A percentile compares a stretch with the other conserved stretches of the same genome.
Conservation (phyloP, 805 yeast species). For the Suhomyces canberraensis region DNA sequence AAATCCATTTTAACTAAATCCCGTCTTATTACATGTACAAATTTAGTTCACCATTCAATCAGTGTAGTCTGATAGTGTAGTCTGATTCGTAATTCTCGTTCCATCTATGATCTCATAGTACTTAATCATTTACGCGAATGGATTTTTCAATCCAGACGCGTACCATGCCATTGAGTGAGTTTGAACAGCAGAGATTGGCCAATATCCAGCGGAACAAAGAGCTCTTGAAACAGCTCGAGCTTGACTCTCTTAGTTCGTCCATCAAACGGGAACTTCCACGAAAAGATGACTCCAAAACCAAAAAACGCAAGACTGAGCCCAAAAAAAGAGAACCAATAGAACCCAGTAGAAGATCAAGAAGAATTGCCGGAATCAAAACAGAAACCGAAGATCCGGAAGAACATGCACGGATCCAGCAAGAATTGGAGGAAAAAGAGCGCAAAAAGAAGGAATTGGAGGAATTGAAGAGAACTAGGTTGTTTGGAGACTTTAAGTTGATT, state of each 20-base stretch:
- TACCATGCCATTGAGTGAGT: slow-evolving; percentile 45
- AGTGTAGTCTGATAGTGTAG: no score
- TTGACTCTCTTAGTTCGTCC: slow-evolving; percentile 55
- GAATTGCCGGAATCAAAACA: slow-evolving; percentile 67
- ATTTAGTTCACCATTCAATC: no score
- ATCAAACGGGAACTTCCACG: slow-evolving; percentile 47
- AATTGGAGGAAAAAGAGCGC: slow-evolving; percentile 30
- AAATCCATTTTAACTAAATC: no score
- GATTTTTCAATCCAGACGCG: no score
- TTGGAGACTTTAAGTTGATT: slow-evolving; percentile 61
- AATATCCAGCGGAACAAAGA: slow-evolving; percentile 83
- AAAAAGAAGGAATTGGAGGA: slow-evolving; percentile 43
- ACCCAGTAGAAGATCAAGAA: slow-evolving; percentile 73
- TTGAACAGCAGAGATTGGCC: slow-evolving; percentile 68
- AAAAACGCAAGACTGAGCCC: slow-evolving; percentile 18
- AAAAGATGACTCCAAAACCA: slow-evolving; percentile 14
- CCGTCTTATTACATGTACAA: no score
- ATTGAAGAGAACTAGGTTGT: slow-evolving; percentile 54
- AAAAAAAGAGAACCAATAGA: slow-evolving; percentile 22
- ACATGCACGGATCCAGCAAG: slow-evolving; percentile 32
- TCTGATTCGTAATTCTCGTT: no score
- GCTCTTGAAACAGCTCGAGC: slow-evolving; percentile 65
- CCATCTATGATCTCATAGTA: no score
- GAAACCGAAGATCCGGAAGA: slow-evolving; percentile 48
- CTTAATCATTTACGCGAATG: no score